Evolutionary conservation across 139 green algal genomes (phyloP).

Genomic region (Trebouxia sp.): DNA sequence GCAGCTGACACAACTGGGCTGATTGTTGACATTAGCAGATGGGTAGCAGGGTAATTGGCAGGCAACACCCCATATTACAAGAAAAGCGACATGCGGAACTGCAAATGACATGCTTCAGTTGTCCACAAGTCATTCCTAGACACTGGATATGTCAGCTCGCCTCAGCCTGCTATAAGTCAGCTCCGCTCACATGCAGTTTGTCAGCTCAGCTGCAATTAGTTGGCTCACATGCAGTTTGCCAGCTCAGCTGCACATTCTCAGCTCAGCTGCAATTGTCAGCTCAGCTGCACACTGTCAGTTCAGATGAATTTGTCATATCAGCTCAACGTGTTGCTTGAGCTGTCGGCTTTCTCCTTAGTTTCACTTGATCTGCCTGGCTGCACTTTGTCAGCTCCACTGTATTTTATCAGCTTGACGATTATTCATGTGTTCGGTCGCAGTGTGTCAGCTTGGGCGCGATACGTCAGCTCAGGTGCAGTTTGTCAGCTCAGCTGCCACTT

Average conservation of each 20-base stretch:
- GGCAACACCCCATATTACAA: slow-evolving; percentile 21
- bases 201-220: no score
- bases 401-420: neutral
- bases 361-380: neutral
- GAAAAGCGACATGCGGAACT: slow-evolving; percentile 24
- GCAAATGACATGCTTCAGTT: slow-evolving; percentile 28
- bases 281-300: no score
- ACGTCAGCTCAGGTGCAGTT: neutral
- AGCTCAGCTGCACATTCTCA: no score
- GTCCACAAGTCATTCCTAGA: slow-evolving; percentile 24
- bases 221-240: no score
- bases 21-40: slow-evolving; percentile 20
- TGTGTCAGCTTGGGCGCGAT: neutral
- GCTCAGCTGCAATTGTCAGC: neutral
- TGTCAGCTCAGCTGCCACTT: neutral
- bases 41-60: slow-evolving; percentile 22
- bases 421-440: neutral
- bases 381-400: neutral
- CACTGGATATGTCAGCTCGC: no score
- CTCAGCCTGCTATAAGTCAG: no score
- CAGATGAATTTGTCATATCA: neutral
- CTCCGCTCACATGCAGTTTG: no score
- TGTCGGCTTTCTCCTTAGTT: neutral
- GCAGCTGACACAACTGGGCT: slow-evolving; percentile 23
- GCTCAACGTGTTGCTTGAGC: neutral